Percentiles rank a stretch among this genome's conserved stretches.
phyloP scores from a whole-genome alignment of 2,329 filamentous ascomycete genomes.

The Colletotrichum orchidophilum region DNA sequence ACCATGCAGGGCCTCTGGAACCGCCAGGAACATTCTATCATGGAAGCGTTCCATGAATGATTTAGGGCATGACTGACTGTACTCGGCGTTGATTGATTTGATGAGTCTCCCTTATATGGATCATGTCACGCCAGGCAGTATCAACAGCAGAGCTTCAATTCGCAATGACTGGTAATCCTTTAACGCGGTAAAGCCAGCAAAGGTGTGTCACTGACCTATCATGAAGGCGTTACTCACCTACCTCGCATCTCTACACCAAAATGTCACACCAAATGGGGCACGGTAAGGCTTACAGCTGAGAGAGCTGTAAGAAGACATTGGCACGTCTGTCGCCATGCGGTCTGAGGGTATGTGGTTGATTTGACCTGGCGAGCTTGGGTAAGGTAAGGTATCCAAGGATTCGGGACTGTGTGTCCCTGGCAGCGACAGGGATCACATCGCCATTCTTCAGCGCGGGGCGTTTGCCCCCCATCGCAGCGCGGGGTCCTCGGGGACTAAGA shows the following conservation, averaged over 20 bases:
- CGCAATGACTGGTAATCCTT: background rate
- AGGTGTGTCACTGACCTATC: background rate
- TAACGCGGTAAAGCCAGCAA: background rate
- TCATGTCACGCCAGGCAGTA: too few species aligned
- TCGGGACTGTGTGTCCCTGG: background rate
- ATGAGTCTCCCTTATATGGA: background rate
- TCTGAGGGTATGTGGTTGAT: background rate
- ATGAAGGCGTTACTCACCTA: background rate
- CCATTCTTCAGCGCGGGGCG: constrained; percentile 19
- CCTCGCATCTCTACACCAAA: background rate
- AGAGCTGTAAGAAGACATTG: background rate
- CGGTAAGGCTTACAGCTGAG: background rate
- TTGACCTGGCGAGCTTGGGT: background rate
- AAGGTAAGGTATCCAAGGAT: background rate
- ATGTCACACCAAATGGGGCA: too few species aligned
- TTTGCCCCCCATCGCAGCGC: background rate
- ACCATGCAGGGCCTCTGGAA: background rate
- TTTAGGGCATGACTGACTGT: background rate
- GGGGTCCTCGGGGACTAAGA: constrained; percentile 15
- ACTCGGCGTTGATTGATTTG: background rate
- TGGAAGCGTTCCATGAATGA: background rate
- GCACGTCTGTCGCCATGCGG: background rate
- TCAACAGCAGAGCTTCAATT: background rate
- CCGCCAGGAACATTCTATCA: background rate
- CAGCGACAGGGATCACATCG: constrained; percentile 14